Evolutionary conservation across 179 eudicot species (phyloP).

Genomic region (Gypsophila paniculata): DNA sequence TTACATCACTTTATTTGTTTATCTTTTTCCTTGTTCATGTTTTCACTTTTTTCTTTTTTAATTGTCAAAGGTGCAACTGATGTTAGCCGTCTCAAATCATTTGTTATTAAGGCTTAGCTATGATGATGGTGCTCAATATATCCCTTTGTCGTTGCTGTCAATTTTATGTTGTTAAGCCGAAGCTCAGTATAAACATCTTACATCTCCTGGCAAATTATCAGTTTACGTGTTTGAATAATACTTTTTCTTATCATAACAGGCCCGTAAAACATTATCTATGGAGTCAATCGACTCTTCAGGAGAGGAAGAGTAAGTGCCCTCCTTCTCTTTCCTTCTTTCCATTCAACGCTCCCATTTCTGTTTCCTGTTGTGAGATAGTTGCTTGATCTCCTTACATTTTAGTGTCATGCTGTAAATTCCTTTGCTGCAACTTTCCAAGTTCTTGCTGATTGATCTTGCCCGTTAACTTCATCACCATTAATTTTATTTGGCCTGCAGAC

Average conservation of each 20-base stretch:
- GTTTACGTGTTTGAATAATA: slow-evolving; percentile 10
- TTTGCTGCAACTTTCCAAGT: slow-evolving; percentile 7
- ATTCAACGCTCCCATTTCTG: slow-evolving; percentile 4
- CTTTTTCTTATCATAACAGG: slow-evolving; percentile 40
- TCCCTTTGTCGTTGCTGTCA: neutral
- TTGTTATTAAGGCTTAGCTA: neutral
- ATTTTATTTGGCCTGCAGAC: slow-evolving; percentile 37
- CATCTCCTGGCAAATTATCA: slow-evolving; percentile 2
- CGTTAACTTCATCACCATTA: neutral
- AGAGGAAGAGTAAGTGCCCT: slow-evolving; percentile 91
- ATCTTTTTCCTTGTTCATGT: neutral
- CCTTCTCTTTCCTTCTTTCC: slow-evolving; percentile 9
- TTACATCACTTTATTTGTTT: neutral
- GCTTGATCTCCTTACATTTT: neutral
- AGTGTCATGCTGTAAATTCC: neutral
- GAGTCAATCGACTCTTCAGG: slow-evolving; percentile 97
- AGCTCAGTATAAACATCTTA: neutral
- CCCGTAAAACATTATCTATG: slow-evolving; percentile 67
- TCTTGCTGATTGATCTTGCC: neutral
- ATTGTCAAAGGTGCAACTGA: neutral
- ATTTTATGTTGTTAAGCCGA: neutral
- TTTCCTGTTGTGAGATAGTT: neutral
- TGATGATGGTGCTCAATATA: neutral
- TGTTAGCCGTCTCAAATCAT: neutral
- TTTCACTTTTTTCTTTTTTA: too few relatives aligned